A percentile compares a stretch with the other conserved stretches of the same genome.
Evolutionary conservation across 495 filamentous ascomycete genomes (phyloP).

Genomic region (Hypoxylon subgilvum): DNA sequence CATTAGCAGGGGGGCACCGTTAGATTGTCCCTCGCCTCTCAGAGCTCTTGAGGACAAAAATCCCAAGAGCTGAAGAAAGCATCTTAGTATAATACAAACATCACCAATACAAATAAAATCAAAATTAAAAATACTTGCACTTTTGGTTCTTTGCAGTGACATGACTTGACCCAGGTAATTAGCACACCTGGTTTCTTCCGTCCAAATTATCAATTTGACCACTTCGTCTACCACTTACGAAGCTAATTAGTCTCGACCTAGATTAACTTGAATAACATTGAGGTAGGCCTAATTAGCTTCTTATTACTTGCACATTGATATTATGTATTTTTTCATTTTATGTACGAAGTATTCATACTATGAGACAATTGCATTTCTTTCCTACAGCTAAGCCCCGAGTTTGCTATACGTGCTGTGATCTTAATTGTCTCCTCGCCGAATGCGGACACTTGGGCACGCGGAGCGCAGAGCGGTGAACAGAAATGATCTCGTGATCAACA

Average conservation of each 20-base stretch:
- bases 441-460: no score
- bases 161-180: background rate
- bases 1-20: constrained; percentile 37
- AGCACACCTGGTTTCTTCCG: no score
- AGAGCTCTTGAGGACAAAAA: constrained; percentile 32
- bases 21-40: constrained; percentile 41
- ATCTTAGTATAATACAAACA: constrained; percentile 28
- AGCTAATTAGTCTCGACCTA: constrained; percentile 21
- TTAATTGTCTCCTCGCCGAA: no score
- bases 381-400: no score
- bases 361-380: no score
- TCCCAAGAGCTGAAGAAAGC: constrained; percentile 16
- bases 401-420: no score
- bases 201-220: background rate
- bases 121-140: constrained; percentile 9
- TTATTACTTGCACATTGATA: background rate
- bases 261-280: constrained; percentile 10
- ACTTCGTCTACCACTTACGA: background rate
- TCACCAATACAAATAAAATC: constrained; percentile 21
- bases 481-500: constrained; percentile 26
- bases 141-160: constrained; percentile 10
- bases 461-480: constrained; percentile 24
- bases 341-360: no score
- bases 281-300: constrained; percentile 19
- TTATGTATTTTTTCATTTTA: no score